Percentiles rank a stretch among this genome's conserved stretches.
phyloP scores from a whole-genome alignment of 352 stramenopile species.

The Elongisporangium undulatum region DNA sequence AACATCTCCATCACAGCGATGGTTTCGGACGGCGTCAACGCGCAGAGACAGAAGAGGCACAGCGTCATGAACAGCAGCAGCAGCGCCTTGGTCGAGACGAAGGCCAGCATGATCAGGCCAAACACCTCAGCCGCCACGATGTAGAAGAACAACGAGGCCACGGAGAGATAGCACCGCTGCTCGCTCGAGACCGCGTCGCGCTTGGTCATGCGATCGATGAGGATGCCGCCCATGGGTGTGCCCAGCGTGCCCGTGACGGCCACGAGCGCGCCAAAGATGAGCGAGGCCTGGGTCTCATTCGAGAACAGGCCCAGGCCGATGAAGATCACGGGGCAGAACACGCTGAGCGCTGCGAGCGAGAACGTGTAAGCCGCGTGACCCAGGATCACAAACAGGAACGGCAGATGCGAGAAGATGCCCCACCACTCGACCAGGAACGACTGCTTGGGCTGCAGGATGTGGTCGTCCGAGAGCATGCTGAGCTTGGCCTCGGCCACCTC shows the following conservation, averaged over 20 bases:
- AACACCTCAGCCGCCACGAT: constrained; percentile 51
- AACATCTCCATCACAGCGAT: constrained; percentile 90
- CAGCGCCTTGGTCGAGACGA: constrained; percentile 34
- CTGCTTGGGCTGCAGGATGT: constrained; percentile 6
- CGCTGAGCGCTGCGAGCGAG: constrained; percentile 78
- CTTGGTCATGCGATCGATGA: constrained; percentile 57
- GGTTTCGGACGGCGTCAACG: constrained; percentile 70
- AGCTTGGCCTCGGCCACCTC: constrained; percentile 8
- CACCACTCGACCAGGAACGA: constrained; percentile 60
- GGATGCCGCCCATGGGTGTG: constrained; percentile 80
- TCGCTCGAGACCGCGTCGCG: constrained; percentile 22
- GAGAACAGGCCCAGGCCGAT: constrained; percentile 87
- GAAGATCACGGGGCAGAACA: constrained; percentile 88
- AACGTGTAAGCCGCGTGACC: constrained; percentile 88
- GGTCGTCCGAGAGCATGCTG: constrained; percentile 12
- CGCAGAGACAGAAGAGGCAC: constrained; percentile 76
- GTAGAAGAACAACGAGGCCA: constrained; percentile 67
- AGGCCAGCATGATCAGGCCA: constrained; percentile 56
- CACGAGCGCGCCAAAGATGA: constrained; percentile 85
- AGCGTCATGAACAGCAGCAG: constrained; percentile 72
- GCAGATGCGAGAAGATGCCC: constrained; percentile 56
- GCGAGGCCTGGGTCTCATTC: constrained; percentile 75
- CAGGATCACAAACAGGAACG: constrained; percentile 79
- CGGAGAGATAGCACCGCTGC: constrained; percentile 43
- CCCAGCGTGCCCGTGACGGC: constrained; percentile 84